phyloP scores from a whole-genome alignment of 1,284 basidiomycete species.

The Serendipita sp. region DNA sequence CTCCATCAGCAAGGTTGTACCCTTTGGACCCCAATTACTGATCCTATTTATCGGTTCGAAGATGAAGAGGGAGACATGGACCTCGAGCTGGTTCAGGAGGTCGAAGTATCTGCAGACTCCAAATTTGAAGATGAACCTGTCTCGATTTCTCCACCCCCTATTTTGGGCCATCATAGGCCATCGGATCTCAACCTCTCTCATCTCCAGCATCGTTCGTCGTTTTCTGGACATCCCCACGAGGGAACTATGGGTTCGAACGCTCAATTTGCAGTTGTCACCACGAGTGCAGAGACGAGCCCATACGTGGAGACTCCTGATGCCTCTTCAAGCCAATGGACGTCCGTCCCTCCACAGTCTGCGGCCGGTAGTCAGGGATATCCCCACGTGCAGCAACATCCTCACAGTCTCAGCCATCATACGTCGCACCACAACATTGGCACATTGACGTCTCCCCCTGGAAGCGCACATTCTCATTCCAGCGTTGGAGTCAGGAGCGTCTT shows the following conservation, averaged over 20 bases:
- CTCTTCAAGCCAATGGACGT: background rate
- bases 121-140: background rate
- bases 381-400: background rate
- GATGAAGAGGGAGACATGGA: constrained; percentile 7
- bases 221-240: background rate
- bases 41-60: constrained; percentile 8
- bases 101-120: background rate
- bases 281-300: background rate
- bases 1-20: constrained; percentile 72
- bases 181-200: background rate
- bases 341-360: background rate
- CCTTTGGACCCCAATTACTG: constrained; percentile 20
- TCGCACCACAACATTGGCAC: background rate
- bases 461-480: background rate
- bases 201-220: background rate
- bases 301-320: background rate
- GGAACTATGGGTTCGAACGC: background rate
- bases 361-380: background rate
- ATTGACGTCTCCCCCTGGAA: background rate
- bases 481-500: background rate
- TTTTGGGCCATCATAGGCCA: background rate
- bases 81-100: background rate
- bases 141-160: background rate
- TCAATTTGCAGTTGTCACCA: background rate
- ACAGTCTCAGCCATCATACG: constrained; percentile 1